Percentiles rank a stretch among this genome's conserved stretches.
These are phyloP conservation scores for Vigna unguiculata DNA, from an alignment of 306 rosid species.

Conservation along the genomic window DNA sequence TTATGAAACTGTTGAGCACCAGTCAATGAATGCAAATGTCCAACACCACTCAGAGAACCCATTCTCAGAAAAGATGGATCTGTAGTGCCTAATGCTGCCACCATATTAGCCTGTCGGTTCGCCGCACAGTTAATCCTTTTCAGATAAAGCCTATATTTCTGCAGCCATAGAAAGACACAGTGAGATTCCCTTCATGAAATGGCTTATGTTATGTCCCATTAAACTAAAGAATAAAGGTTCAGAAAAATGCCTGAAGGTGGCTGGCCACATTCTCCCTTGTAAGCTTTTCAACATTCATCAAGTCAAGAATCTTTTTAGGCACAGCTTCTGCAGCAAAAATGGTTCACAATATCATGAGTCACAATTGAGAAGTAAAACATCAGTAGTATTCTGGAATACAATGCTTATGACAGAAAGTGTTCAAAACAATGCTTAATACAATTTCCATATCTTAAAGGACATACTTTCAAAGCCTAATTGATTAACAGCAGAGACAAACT, in stretches of 20 bases:
- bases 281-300: slow-evolving; percentile 93
- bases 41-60: slow-evolving; percentile 59
- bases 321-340: slow-evolving; percentile 78
- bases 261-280: slow-evolving; percentile 98
- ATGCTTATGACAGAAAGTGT: neutral
- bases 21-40: slow-evolving; percentile 53
- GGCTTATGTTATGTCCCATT: slow-evolving; percentile 10
- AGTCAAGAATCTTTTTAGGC: slow-evolving; percentile 88
- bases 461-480: slow-evolving; percentile 91
- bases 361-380: neutral
- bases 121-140: slow-evolving; percentile 66
- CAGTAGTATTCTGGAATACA: too few species aligned
- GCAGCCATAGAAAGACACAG: slow-evolving; percentile 38
- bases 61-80: slow-evolving; percentile 71
- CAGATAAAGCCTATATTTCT: slow-evolving; percentile 93
- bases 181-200: slow-evolving; percentile 40
- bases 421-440: neutral
- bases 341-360: slow-evolving; percentile 1
- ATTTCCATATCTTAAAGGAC: slow-evolving; percentile 44
- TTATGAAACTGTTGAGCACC: slow-evolving; percentile 66
- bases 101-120: slow-evolving; percentile 84
- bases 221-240: slow-evolving; percentile 17
- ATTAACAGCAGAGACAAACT: slow-evolving; percentile 86
- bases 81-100: slow-evolving; percentile 63
- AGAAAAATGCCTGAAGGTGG: slow-evolving; percentile 84